Base-by-base conservation (phyloP, 495 filamentous ascomycete genomes). In the Lentithecium fluviatile region DNA sequence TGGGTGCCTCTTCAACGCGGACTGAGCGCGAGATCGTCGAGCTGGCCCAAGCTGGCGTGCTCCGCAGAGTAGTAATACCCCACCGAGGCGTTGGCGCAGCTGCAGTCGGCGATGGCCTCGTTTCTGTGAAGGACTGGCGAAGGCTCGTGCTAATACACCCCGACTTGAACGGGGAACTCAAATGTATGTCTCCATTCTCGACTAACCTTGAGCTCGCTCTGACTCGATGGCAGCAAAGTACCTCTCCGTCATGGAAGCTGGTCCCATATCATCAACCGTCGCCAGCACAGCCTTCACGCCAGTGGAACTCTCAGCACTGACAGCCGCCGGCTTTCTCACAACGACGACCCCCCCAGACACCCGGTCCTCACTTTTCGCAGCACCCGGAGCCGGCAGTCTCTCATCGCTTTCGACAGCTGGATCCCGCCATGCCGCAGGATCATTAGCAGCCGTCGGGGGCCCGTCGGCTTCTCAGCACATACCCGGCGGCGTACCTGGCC, bases 1-100 rank as follows among this genome's bases (percentile, higher is more conserved):
- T 91, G 7, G 73, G 85, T 17, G 74, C 79, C 52, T 83, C 83
- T 8, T 83, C 87, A 1, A 91, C 90, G 4, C 77, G 77, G 45
- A 84, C 84, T 2, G 91, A 95, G 73, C 78, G 86, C 47, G 89
- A 90, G 70, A 80, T 92, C 24, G 83, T 84, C 20, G 80, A 85
- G 52, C 72, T 91, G 20, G 73, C 84, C 5, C 77, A 75, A 36
- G 65, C 73, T 1, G 89, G 89, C 6, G 76, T 77, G 2, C 66
- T 91, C 2, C 79, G 87, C 48, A 85, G 85, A 60, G 73, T 95
- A 32, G 76, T 83, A 1, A 78, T 95, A 6, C 84, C 87, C 4
- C 80, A 84, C 20, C 76, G 88, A 20, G 87, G 83, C 2, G 78
- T 73, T 38, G 82, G 82, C 58, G 79, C 80, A 11, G 76, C 80